Evolutionary conservation across 2,329 filamentous ascomycete species (phyloP).

Genomic region (Endothia cerciana): DNA sequence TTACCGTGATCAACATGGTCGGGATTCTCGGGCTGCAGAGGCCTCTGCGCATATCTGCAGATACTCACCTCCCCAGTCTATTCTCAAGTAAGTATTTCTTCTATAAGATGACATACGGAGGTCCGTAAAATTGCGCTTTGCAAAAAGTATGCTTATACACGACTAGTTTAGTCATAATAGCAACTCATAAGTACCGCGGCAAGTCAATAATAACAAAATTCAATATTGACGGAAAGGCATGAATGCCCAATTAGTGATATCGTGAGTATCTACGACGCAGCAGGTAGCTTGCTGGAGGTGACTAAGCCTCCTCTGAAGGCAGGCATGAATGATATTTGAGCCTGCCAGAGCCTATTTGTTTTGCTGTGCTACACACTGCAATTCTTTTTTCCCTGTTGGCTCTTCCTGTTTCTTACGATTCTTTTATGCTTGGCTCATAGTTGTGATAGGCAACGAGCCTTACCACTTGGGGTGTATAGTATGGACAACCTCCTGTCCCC

Average conservation of each 20-base stretch:
- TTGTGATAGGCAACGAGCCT: too few species aligned
- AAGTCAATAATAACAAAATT: not conserved
- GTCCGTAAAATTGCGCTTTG: not conserved
- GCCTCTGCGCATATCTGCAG: not conserved
- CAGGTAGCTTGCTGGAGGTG: not conserved
- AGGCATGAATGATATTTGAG: too few species aligned
- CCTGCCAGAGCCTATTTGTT: too few species aligned
- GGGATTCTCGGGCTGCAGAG: not conserved
- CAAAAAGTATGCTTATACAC: not conserved
- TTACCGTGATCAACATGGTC: not conserved
- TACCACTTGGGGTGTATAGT: too few species aligned
- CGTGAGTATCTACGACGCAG: not conserved
- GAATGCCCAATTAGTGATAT: too few species aligned
- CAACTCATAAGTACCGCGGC: not conserved
- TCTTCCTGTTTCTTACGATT: too few species aligned
- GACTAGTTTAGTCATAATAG: not conserved
- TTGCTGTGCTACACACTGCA: too few species aligned
- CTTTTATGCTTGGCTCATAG: too few species aligned
- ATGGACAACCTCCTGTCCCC: too few species aligned
- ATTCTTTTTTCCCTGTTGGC: too few species aligned
- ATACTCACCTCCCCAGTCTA: not conserved
- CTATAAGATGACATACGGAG: not conserved
- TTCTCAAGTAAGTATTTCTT: not conserved
- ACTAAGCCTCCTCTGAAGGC: not conserved
- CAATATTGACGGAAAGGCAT: not conserved